Evolutionary conservation across 75 land plant genomes (phyloP), one percentile per base, ranked within the genome.

Genomic region (Cryptomeria japonica): DNA sequence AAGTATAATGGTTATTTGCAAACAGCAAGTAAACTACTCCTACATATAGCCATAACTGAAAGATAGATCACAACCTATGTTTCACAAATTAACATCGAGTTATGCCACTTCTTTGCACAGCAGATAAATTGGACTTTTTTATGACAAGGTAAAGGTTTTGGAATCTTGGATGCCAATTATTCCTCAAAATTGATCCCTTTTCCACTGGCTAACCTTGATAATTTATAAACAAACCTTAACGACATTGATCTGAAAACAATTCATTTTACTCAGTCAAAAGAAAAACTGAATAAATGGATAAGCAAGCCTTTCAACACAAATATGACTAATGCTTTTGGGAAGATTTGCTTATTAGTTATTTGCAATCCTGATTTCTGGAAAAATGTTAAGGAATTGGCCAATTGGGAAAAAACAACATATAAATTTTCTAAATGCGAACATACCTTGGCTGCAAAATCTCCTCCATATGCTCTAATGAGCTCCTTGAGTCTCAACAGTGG

Each of bases 391-490:
- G 11, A 13, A 75, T 75, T 75, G 32, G 37, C 38, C n/a, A 34
- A 75, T 32, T 75, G 38, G 77, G 37, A 34, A 75, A 75, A 34
- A 2, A 1, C 32, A 75, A 16, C 37, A 31, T 7, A 75, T 34
- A 75, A 34, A 32, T 12, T 75, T 75, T 34, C 77, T 34, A 2
- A 3, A 32, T 53, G n/a, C 41, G 38, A 16, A 18, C 80, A 79
- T 93, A 98, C 99, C 96, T 98, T 98, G 38, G 97, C 99, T 78
- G 99, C 99, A 88, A 98, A 98, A 56, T 94, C 92, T n/a, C 99
- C 99, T 51, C 99, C 99, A 92, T 91, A 95, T 75, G 92, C 94
- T 90, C 99, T 94, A 19, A 97, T 90, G 86, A 97, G 86, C 46
- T 97, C 99, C 88, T 98, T 98, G 55, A 97, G 46, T 86, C 99